phyloP scores from a whole-genome alignment of 768 basidiomycete species.

The Russula dissimulans region DNA sequence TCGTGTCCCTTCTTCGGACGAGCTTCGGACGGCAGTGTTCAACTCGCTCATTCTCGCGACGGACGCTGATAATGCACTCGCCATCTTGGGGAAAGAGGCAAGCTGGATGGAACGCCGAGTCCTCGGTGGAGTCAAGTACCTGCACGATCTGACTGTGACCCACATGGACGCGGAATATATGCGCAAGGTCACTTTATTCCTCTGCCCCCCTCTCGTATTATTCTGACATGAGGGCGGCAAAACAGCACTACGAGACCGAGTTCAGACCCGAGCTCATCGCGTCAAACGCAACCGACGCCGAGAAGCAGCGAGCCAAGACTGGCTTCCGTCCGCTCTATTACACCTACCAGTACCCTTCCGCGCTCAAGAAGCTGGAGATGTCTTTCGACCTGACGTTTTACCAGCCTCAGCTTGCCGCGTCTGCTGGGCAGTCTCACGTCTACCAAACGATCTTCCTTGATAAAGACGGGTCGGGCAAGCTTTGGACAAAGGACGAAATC shows the following conservation, averaged over 20 bases:
- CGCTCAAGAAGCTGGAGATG: slow-evolving; percentile 43
- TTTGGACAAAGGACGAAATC: slow-evolving; percentile 39
- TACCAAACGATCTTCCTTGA: slow-evolving; percentile 45
- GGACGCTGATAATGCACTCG: slow-evolving; percentile 36
- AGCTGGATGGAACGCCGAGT: slow-evolving; percentile 32
- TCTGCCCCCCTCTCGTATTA: too few species aligned
- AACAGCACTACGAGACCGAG: slow-evolving; percentile 33
- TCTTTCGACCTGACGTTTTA: slow-evolving; percentile 42
- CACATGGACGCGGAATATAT: slow-evolving; percentile 40
- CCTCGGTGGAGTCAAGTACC: slow-evolving; percentile 37
- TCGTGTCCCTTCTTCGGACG: slow-evolving; percentile 9
- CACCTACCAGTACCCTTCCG: slow-evolving; percentile 35
- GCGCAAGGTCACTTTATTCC: slow-evolving; percentile 30
- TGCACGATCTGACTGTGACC: slow-evolving; percentile 42
- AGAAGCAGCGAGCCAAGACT: background rate
- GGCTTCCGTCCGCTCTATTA: slow-evolving; percentile 39
- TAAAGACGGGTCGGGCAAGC: slow-evolving; percentile 29
- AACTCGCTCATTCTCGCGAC: slow-evolving; percentile 39
- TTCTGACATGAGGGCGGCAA: background rate
- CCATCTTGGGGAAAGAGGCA: slow-evolving; percentile 33
- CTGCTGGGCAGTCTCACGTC: slow-evolving; percentile 31
- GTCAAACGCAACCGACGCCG: slow-evolving; percentile 14
- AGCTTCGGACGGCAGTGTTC: slow-evolving; percentile 19
- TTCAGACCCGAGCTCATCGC: slow-evolving; percentile 30
- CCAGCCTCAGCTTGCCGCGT: slow-evolving; percentile 37